Evolutionary conservation across 1,139 yeast genomes (phyloP).

Genomic region (Diutina mesorugosa): DNA sequence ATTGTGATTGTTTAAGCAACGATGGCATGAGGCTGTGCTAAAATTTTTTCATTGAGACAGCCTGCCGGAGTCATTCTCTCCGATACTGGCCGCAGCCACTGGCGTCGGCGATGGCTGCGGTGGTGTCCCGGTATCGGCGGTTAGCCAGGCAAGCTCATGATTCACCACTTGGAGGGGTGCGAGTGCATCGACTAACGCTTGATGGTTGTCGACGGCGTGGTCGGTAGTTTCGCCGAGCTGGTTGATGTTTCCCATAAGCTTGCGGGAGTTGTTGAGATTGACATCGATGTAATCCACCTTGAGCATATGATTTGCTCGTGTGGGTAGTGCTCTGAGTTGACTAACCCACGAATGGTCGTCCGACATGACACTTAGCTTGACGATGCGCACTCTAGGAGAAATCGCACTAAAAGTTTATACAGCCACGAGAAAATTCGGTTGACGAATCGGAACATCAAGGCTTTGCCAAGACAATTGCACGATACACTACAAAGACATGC

Average conservation of each 20-base stretch:
- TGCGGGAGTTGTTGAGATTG: conserved; percentile 30
- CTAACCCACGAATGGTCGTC: conserved; percentile 14
- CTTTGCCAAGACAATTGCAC: too few relatives aligned
- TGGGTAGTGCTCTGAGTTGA: conserved; percentile 25
- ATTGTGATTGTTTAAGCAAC: not conserved
- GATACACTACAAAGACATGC: not conserved
- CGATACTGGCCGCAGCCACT: not conserved
- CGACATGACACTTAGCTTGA: not conserved
- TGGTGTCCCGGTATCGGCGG: not conserved
- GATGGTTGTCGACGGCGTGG: conserved; percentile 8
- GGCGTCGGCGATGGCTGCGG: not conserved
- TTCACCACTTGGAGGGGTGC: not conserved
- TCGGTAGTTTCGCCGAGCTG: conserved; percentile 13
- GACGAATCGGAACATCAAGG: too few relatives aligned
- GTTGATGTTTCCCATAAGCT: conserved; percentile 20
- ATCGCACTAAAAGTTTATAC: not conserved
- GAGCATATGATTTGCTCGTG: conserved; percentile 24
- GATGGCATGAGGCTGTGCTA: not conserved
- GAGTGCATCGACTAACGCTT: conserved; percentile 3
- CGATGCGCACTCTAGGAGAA: not conserved
- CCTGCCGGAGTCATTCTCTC: not conserved
- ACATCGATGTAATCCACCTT: conserved; percentile 33
- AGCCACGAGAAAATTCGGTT: not conserved
- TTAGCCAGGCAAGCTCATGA: not conserved
- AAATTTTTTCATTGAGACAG: not conserved